Evolutionary conservation across 306 rosid species (phyloP), one percentile per base, ranked within the genome.

Genomic region (Gastrolobium villosum): DNA sequence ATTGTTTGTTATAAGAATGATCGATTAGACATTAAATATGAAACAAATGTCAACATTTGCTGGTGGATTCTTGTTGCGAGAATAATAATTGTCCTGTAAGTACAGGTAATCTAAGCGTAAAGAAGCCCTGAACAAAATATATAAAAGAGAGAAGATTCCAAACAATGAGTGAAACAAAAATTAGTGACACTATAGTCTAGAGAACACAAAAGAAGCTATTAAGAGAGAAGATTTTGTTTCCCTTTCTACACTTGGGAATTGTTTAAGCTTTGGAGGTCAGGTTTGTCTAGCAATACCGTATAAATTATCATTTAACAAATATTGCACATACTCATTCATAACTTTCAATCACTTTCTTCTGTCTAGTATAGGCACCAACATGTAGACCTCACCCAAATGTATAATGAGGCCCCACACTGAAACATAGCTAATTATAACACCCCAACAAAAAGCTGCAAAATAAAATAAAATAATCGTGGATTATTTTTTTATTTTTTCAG

Each of bases 281-380:
- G 86, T 82, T 86, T 87, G 96, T 91, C 90, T 72, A 85, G 86
- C 86, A 83, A 77, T 83, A 87, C 78, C 57, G 84, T 83, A 79
- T 79, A 53, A 41, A 41, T 79, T 79, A 48, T 82, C 61, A 85
- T 79, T 83, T 82, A 77, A 79, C 49, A 75, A 87, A 71, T 77
- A 60, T 30, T 77, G 53, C 63, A 50, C 60, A 67, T 71, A 78
- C 76, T 72, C 79, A n/a, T 60, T 79, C 68, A 64, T 66, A 70
- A 77, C 88, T 87, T 87, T 59, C 45, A 56, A 41, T 85, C 79
- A 77, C 90, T 84, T 74, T 84, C 72, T 82, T 63, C 30, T 89
- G 94, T 88, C 88, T 28, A 76, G 81, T 69, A 79, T 69, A 79
- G 77, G 85, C 81, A 67, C 91, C 80, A 89, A 86, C 94, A 92